Evolutionary conservation across 192 early-diverging fungal species (phyloP).

Genomic region (Mortierella alpina): DNA sequence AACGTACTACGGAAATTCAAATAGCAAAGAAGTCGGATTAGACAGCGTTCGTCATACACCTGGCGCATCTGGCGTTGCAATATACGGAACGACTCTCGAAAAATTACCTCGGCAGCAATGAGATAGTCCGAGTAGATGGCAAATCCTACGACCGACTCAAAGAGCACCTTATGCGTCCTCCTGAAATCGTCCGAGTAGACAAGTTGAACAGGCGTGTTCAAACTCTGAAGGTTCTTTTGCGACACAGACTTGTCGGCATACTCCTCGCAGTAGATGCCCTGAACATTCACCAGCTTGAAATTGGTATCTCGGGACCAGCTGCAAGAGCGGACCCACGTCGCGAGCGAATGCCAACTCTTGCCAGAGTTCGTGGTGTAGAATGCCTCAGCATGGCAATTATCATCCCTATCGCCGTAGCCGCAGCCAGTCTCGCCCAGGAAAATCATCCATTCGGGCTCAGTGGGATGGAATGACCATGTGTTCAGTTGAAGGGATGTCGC

Average conservation of each 20-base stretch:
- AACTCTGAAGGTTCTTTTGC: slow-evolving; percentile 55
- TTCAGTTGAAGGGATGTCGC: slow-evolving; percentile 66
- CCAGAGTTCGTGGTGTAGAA: slow-evolving; percentile 80
- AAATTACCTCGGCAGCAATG: slow-evolving; percentile 74
- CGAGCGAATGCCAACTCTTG: slow-evolving; percentile 71
- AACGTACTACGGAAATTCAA: slow-evolving; percentile 21
- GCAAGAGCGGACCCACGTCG: slow-evolving; percentile 78
- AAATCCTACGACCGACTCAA: slow-evolving; percentile 81
- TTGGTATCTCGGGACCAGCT: slow-evolving; percentile 70
- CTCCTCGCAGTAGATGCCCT: slow-evolving; percentile 81
- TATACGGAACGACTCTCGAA: neutral
- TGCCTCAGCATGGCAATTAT: slow-evolving; percentile 77
- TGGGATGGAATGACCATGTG: slow-evolving; percentile 81
- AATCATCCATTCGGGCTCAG: slow-evolving; percentile 83
- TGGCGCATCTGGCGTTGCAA: neutral
- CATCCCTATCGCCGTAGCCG: slow-evolving; percentile 31
- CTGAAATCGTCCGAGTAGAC: slow-evolving; percentile 71
- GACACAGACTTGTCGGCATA: slow-evolving; percentile 71
- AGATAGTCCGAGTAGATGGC: slow-evolving; percentile 84
- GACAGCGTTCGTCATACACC: neutral
- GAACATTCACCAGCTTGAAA: slow-evolving; percentile 63
- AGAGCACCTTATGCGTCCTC: slow-evolving; percentile 59
- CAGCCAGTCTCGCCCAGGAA: slow-evolving; percentile 76
- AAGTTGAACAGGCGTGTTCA: slow-evolving; percentile 70
- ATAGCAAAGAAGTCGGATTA: neutral